Conservation (phyloP, 2,329 filamentous ascomycete species). For the Drechmeria coniospora region DNA sequence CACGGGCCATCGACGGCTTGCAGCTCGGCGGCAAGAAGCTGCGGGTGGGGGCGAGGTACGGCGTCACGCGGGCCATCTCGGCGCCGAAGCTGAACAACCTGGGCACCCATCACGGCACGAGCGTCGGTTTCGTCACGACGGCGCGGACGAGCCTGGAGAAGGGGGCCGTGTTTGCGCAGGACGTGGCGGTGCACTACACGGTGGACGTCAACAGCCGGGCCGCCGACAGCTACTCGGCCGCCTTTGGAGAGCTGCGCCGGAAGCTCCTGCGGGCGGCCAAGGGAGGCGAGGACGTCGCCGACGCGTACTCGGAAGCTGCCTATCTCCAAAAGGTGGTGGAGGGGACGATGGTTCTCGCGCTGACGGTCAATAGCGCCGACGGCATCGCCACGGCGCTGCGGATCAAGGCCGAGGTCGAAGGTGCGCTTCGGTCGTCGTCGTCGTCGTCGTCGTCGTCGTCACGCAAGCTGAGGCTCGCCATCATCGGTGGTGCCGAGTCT, state of each 20-base stretch:
- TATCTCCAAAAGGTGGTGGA: conserved; percentile 38
- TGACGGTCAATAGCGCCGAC: conserved; percentile 48
- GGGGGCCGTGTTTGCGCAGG: conserved; percentile 35
- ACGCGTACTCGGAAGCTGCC: conserved; percentile 30
- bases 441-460: background rate
- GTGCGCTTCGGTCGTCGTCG: conserved; percentile 11
- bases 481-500: conserved; percentile 49
- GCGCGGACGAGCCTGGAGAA: conserved; percentile 29
- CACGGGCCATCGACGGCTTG: conserved; percentile 42
- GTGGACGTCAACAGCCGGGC: conserved; percentile 23
- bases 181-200: conserved; percentile 43
- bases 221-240: conserved; percentile 37
- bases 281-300: conserved; percentile 16
- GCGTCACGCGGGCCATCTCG: conserved; percentile 42
- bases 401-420: conserved; percentile 42
- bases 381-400: conserved; percentile 42
- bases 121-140: conserved; percentile 40
- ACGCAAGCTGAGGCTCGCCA: conserved; percentile 32
- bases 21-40: conserved; percentile 41
- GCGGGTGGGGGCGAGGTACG: conserved; percentile 33
- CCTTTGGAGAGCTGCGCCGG: conserved; percentile 32
- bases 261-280: conserved; percentile 38
- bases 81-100: conserved; percentile 30
- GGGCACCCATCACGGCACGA: conserved; percentile 37
- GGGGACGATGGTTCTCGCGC: conserved; percentile 36